phyloP scores from a whole-genome alignment of 1,284 basidiomycete species.

The Cryptococcus sp. region DNA sequence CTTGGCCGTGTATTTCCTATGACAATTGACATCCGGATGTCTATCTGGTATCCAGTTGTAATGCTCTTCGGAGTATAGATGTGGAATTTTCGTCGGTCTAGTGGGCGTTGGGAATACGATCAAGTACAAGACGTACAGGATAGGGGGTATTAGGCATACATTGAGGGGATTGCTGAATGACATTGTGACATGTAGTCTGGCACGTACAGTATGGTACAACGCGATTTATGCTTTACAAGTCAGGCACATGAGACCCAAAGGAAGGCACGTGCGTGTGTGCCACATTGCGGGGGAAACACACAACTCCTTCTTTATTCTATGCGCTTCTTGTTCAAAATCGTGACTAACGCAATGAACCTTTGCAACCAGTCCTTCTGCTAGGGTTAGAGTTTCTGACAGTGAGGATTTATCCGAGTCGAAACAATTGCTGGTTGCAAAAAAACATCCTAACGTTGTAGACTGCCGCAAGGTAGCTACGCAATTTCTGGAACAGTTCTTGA shows the following conservation, averaged over 20 bases:
- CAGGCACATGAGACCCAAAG: no score
- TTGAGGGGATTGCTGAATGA: slow-evolving; percentile 42
- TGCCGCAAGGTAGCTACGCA: slow-evolving; percentile 15
- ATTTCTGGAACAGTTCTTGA: slow-evolving; percentile 28
- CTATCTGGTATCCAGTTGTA: slow-evolving; percentile 82
- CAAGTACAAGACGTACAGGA: slow-evolving; percentile 68
- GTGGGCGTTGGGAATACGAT: slow-evolving; percentile 62
- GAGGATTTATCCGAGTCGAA: slow-evolving; percentile 37
- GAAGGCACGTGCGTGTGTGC: background rate
- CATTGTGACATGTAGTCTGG: slow-evolving; percentile 13
- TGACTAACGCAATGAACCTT: no score
- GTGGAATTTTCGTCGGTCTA: slow-evolving; percentile 12
- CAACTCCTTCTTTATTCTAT: no score
- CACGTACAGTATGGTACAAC: background rate
- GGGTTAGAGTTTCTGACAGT: slow-evolving; percentile 37
- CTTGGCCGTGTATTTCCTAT: slow-evolving; percentile 69
- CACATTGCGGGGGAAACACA: no score
- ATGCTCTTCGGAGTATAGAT: slow-evolving; percentile 48
- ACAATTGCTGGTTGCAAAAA: slow-evolving; percentile 38
- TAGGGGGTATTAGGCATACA: slow-evolving; percentile 69
- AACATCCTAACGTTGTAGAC: slow-evolving; percentile 26
- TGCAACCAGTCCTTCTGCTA: slow-evolving; percentile 35
- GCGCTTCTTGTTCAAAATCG: no score
- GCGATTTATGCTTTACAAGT: background rate
- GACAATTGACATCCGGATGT: slow-evolving; percentile 71